These are phyloP conservation scores for Mycena venus DNA, from an alignment of 768 basidiomycete genomes.

Conservation along the genomic window DNA sequence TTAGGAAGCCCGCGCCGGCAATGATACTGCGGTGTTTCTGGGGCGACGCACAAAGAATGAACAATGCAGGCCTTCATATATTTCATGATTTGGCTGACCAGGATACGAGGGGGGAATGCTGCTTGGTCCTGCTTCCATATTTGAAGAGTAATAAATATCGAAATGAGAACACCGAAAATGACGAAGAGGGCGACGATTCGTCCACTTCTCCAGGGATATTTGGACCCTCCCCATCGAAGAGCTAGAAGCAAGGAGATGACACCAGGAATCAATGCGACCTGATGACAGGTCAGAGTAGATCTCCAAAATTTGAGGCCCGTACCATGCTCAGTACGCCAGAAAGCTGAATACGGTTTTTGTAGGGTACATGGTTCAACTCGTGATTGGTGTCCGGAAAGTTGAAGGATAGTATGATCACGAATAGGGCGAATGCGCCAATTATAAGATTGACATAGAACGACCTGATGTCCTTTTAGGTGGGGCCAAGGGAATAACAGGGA, in stretches of 20 bases:
- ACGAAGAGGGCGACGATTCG: constrained; percentile 15
- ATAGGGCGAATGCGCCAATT: constrained; percentile 4
- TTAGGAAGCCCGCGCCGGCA: neutral
- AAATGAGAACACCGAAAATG: constrained; percentile 27
- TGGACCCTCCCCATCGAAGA: constrained; percentile 60
- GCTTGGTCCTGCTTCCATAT: constrained; percentile 19
- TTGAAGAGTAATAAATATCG: constrained; percentile 28
- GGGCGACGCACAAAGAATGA: no score
- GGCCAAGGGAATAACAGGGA: neutral
- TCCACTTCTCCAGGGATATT: constrained; percentile 54
- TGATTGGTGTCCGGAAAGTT: constrained; percentile 23
- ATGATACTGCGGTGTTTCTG: neutral
- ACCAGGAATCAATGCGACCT: constrained; percentile 16
- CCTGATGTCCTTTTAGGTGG: neutral
- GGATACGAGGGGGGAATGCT: constrained; percentile 26
- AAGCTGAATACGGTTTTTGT: neutral
- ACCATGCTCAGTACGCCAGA: neutral
- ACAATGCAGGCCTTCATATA: neutral
- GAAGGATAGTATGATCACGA: constrained; percentile 14
- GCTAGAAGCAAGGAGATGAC: constrained; percentile 44
- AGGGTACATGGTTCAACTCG: neutral
- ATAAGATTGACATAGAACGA: constrained; percentile 32
- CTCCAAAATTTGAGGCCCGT: neutral
- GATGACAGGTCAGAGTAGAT: neutral
- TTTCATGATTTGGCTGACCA: no score